Base-by-base conservation (phyloP, 2,329 filamentous ascomycete species). In the Penicillium sp. region DNA sequence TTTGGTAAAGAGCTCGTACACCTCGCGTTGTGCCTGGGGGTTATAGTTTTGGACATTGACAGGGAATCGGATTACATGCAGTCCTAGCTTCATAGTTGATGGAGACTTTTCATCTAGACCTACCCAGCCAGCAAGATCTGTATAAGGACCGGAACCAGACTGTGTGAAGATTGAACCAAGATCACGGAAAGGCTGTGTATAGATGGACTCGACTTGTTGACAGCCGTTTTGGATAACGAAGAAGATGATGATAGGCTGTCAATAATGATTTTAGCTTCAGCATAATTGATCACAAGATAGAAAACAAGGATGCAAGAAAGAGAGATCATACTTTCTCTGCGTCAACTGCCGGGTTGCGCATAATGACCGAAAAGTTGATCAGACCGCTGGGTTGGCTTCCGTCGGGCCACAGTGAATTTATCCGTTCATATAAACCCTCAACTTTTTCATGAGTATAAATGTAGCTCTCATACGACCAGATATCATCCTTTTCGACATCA, bases 61-160 rank as follows among this genome's bases (percentile, higher is more conserved):
- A 4, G 76, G 74, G 65, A 76, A 76, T 14, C 69, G 68, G 11
- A 69, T 70, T 60, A 72, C 71, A 57, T 65, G 68, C 33, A 64
- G 52, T 14, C 69, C 74, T 9, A 60, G 60, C 58, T 75, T 73
- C 51, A 73, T 66, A 65, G 75, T 77, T 0, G 70, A 66, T 1
- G 63, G 59, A 0, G 65, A 62, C 33, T 64, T 61, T 1, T 69
- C 52, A 26, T 67, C 64, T 35, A 77, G 76, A 26, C 68, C 68
- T 7, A 71, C 71, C 75, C 74, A 77, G 9, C 47, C 60, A 5
- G 74, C 67, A 2, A 81, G 64, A 46, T 79, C 75, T 5, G 51
- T 65, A 62, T 79, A 79, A 30, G 65, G 68, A 40, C 77, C 77
- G 3, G 63, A 61, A 2, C 59, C 56, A 9, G 70, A 62, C 0